phyloP scores from a whole-genome alignment of 768 basidiomycete genomes.

The Phlegmacium glaucopus region DNA sequence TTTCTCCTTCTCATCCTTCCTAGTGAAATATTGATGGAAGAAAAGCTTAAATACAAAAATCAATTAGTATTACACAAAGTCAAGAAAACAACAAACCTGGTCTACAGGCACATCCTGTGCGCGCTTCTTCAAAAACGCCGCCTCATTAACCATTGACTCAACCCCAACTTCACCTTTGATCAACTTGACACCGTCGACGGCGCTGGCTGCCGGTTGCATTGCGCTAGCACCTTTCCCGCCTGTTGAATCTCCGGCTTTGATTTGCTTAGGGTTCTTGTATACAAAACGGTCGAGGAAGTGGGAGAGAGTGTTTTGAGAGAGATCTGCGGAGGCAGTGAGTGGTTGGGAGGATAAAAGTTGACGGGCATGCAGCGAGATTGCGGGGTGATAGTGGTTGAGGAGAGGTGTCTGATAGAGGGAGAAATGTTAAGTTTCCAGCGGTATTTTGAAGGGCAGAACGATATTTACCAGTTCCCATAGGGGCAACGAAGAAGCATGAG shows the following conservation, averaged over 20 bases:
- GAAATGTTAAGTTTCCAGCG: background rate
- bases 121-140: slow-evolving; percentile 66
- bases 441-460: background rate
- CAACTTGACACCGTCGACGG: slow-evolving; percentile 71
- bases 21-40: slow-evolving; percentile 86
- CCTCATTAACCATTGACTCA: slow-evolving; percentile 63
- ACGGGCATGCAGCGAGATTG: slow-evolving; percentile 79
- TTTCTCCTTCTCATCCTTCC: slow-evolving; percentile 57
- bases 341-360: slow-evolving; percentile 74
- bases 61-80: no score
- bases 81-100: slow-evolving; percentile 51
- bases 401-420: slow-evolving; percentile 61
- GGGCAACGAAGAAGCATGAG: slow-evolving; percentile 73
- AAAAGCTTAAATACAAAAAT: slow-evolving; percentile 54
- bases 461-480: slow-evolving; percentile 86
- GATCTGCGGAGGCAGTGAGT: slow-evolving; percentile 80
- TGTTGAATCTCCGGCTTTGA: slow-evolving; percentile 24
- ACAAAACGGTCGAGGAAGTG: slow-evolving; percentile 98
- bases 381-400: slow-evolving; percentile 85
- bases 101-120: slow-evolving; percentile 80
- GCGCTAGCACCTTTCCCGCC: slow-evolving; percentile 75
- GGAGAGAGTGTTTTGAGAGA: slow-evolving; percentile 88
- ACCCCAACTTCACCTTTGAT: slow-evolving; percentile 54
- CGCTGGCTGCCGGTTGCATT: slow-evolving; percentile 90
- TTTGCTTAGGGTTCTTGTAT: slow-evolving; percentile 91